These are phyloP conservation scores for Hypericum perforatum DNA, from an alignment of 345 rosid species.

Conservation along the genomic window DNA sequence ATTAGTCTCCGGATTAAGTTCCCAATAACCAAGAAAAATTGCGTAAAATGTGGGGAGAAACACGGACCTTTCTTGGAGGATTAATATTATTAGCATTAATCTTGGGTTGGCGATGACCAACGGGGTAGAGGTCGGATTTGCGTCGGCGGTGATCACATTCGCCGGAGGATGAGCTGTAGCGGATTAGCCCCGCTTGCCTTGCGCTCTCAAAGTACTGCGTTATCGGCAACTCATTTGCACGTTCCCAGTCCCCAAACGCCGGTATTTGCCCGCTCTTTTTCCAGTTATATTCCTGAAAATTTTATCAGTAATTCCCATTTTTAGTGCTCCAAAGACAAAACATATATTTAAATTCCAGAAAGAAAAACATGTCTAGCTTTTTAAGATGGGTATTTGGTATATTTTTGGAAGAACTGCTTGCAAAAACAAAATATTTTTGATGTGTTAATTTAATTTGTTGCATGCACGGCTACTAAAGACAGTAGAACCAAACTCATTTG, in stretches of 20 bases:
- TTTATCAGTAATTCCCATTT: not conserved
- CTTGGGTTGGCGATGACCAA: slow-evolving; percentile 16
- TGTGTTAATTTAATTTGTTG: too few relatives aligned
- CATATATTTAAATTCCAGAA: too few relatives aligned
- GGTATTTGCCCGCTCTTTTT: slow-evolving; percentile 83
- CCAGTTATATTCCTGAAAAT: slow-evolving; percentile 16
- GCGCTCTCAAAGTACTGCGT: slow-evolving; percentile 91
- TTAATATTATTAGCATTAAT: slow-evolving; percentile 17
- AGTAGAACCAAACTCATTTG: too few relatives aligned
- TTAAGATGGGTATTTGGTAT: too few relatives aligned
- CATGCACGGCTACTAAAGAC: too few relatives aligned
- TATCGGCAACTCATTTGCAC: slow-evolving; percentile 72
- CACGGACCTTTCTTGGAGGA: slow-evolving; percentile 32
- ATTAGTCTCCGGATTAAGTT: too few relatives aligned
- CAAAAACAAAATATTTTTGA: too few relatives aligned
- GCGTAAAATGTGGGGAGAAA: not conserved
- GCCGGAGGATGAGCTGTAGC: slow-evolving; percentile 55
- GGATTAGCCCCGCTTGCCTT: slow-evolving; percentile 76
- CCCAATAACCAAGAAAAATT: not conserved
- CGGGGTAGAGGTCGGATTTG: slow-evolving; percentile 22
- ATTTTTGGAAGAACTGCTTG: too few relatives aligned
- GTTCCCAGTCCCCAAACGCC: slow-evolving; percentile 84
- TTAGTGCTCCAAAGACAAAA: too few relatives aligned
- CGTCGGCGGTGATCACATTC: slow-evolving; percentile 31
- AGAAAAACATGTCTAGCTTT: too few relatives aligned